phyloP scores from a whole-genome alignment of 225 moss, liverwort and hornwort genomes.

The Climacium dendroides region DNA sequence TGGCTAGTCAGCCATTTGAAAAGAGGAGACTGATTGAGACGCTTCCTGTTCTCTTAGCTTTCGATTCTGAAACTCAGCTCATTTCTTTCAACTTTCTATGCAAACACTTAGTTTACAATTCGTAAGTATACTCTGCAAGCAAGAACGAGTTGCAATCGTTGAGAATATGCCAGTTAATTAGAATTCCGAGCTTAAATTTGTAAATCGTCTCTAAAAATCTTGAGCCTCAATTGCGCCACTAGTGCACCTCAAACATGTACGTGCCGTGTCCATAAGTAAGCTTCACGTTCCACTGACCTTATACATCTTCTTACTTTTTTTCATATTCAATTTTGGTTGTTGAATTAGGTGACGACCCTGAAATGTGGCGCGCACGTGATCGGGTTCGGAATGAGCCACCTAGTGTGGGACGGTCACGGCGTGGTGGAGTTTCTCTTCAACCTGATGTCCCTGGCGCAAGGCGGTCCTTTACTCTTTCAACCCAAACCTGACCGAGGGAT shows the following conservation, averaged over 20 bases:
- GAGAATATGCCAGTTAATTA: neutral
- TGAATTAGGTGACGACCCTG: slow-evolving; percentile 55
- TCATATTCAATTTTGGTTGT: neutral
- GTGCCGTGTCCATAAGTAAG: neutral
- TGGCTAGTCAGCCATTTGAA: neutral
- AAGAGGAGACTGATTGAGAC: neutral
- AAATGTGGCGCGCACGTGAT: slow-evolving; percentile 69
- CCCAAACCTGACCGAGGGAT: slow-evolving; percentile 45
- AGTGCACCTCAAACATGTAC: too few species aligned
- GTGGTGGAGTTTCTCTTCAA: slow-evolving; percentile 85
- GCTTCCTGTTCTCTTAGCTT: neutral
- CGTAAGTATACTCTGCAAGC: neutral
- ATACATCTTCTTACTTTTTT: neutral
- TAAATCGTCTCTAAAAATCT: neutral
- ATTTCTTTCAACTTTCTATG: neutral
- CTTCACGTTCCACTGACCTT: neutral
- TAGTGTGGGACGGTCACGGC: slow-evolving; percentile 71
- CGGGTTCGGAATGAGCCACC: slow-evolving; percentile 79
- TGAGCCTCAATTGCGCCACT: neutral
- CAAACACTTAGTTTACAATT: neutral
- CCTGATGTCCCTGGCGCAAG: slow-evolving; percentile 43
- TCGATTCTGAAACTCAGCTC: neutral
- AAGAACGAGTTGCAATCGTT: neutral
- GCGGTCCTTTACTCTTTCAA: slow-evolving; percentile 30
- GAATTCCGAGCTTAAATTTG: too few species aligned